Evolutionary conservation across 1,139 yeast genomes (phyloP), one percentile per base, ranked within the genome.

Genomic region (Saccharomycopsis hybrid): DNA sequence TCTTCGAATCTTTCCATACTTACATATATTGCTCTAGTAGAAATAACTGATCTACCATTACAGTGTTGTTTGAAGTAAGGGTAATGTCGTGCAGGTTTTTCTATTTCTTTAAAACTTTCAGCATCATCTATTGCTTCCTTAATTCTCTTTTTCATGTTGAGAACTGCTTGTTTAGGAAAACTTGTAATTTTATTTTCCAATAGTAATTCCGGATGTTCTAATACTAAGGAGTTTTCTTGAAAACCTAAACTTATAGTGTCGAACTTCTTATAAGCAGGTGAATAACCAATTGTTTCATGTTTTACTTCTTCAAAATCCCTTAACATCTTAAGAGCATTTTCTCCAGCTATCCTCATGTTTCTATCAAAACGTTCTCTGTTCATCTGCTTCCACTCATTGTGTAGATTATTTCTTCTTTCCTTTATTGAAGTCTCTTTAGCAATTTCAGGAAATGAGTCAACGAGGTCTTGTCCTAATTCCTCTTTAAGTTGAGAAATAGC

Each of bases 201-300:
- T 29, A 45, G 28, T 9, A 13, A 45, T 2, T 37, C 30, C 25
- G 43, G 48, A 45, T 45, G n/a, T 5, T 29, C 7, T 29, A 45
- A 32, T 38, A 29, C 3, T 45, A 39, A 39, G 28, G 48, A 38
- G 31, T 45, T 43, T 39, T 45, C 43, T 28, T 45, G 36, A 38
- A 45, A 45, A 11, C 48, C 48, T 38, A 39, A 45, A 31, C 25
- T 11, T 28, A 39, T 29, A 25, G 42, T 25, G 36, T 30, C 37
- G 18, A 38, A 45, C 37, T n/a, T 37, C 11, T 45, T 31, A 38
- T 38, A 45, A 18, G 48, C 28, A 3, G 27, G 25, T 4, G 37
- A 24, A 39, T 45, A 45, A 18, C 43, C 43, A 4, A 39, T 39
- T 28, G 27, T 31, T 28, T 45, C 43, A 28, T 45, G 29, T 38